A percentile compares a stretch with the other conserved stretches of the same genome.
Conservation (phyloP, 805 yeast species). For the Wickerhamiella shivajii region DNA sequence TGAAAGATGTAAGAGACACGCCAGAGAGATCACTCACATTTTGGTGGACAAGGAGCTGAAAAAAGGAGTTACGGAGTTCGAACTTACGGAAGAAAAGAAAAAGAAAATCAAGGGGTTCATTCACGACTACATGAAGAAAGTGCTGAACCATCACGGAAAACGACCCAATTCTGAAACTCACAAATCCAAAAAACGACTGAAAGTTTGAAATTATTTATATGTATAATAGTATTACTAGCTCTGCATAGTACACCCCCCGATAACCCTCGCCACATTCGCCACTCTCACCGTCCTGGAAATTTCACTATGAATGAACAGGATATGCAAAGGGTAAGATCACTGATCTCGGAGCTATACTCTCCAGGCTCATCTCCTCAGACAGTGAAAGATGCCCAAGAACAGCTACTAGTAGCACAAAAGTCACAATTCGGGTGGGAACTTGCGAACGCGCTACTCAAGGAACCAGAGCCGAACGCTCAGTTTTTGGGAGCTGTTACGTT, state of each 20-base stretch:
- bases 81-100: conserved; percentile 48
- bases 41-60: conserved; percentile 56
- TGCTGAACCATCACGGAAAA: conserved; percentile 12
- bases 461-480: conserved; percentile 27
- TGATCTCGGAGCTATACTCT: conserved; percentile 12
- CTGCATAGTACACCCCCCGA: too few relatives aligned
- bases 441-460: conserved; percentile 38
- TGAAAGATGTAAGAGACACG: conserved; percentile 60
- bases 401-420: conserved; percentile 45
- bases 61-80: conserved; percentile 29
- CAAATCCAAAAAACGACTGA: conserved; percentile 1
- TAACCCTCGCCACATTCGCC: too few relatives aligned
- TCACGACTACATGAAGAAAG: conserved; percentile 22
- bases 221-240: too few relatives aligned
- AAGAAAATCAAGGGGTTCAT: conserved; percentile 55
- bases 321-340: too few relatives aligned
- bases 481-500: conserved; percentile 76
- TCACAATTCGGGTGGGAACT: conserved; percentile 40
- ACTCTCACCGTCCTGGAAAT: too few relatives aligned
- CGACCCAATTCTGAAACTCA: neutral
- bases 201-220: neutral
- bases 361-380: conserved; percentile 10
- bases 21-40: conserved; percentile 58
- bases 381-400: conserved; percentile 29
- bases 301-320: too few relatives aligned